Evolutionary conservation across 257 asterid genomes (phyloP), one percentile per base, ranked within the genome.

Genomic region (Gynochthodes officinalis): DNA sequence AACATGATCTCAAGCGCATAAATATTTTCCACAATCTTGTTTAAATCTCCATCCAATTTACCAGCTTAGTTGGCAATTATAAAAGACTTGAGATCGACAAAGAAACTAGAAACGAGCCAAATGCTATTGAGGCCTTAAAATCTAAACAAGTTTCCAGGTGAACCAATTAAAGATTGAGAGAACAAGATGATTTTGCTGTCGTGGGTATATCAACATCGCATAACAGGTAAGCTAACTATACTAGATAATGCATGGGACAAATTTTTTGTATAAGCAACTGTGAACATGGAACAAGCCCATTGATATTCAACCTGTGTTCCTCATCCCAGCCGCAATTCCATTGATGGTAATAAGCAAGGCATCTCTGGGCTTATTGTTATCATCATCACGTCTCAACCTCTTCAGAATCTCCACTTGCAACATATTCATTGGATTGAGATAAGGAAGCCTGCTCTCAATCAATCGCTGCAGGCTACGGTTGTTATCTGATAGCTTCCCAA

Each of bases 271-370:
- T 15, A 9, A 3, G 6, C 40, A 5, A 30, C 0, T 32, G 6
- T 23, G 50, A 62, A 62, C 61, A 25, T 23, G 28, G 25, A 55
- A 23, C 27, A 40, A 37, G 18, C 28, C 48, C 63, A 73, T 9
- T 14, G 25, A 59, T 30, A n/a, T n/a, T 89, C 78, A 90, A 58
- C 99, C 97, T 0, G 96, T 91, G 86, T 94, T 89, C 82, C 95
- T 89, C 97, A 94, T 94, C 69, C 99, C 99, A 62, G 99, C 99
- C 55, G 97, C 99, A 69, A 94, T 94, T 60, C 99, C 99, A 19
- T 94, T 94, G 14, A 94, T 86, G 32, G 96, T 88, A 28, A 94
- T 89, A 13, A 91, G 95, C 83, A 94, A 78, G 10, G 97, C 97
- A 71, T 94, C 99, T 68, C 96, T 76, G 32, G 91, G 88, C 76